Evolutionary conservation across 176 grass and related monocot species (phyloP), one percentile per base, ranked within the genome.

Genomic region (Ensete ventricosum): DNA sequence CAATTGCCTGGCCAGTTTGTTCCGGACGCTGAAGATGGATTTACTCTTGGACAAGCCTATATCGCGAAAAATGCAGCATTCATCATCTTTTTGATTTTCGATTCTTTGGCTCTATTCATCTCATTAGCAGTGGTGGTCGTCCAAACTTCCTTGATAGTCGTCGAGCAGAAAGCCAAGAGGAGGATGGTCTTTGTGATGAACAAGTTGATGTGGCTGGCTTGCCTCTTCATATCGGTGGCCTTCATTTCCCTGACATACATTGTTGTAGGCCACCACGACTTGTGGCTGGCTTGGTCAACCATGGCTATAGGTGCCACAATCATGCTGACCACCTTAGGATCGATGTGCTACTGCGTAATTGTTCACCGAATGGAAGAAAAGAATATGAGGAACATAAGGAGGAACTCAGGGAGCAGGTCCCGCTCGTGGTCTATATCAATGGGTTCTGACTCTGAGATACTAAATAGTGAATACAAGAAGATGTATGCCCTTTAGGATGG

Each of bases 181-280:
- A 69, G 25, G 67, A 69, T 69, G 67, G 67, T 69, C 26, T 69
- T 69, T 69, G 67, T 69, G 67, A 69, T 69, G 67, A 69, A 69
- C 67, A 69, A 69, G 26, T 29, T 69, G 29, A 69, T 69, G 67
- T 69, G 67, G 67, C 14, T 69, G 13, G 67, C 67, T 17, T 69
- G 67, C 29, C 67, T 69, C 25, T 69, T 50, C 29, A 69, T 69
- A 50, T 69, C 67, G 2, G 27, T 43, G 17, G 29, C 67, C 27
- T 69, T 69, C 67, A 69, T 69, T 14, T 69, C 67, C 9, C 29
- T 69, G 29, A 69, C 67, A 48, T 69, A 69, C 19, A 29, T 69
- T 20, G 67, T 69, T 0, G 67, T 69, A 43, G 67, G 67, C 34
- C 67, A 50, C 14, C 19, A 66, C 11, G 34, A 69, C 34, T 48